A percentile compares a stretch with the other conserved stretches of the same genome.
Evolutionary conservation across 2,329 filamentous ascomycete species (phyloP).

Genomic region (Aspergillus amoenus): DNA sequence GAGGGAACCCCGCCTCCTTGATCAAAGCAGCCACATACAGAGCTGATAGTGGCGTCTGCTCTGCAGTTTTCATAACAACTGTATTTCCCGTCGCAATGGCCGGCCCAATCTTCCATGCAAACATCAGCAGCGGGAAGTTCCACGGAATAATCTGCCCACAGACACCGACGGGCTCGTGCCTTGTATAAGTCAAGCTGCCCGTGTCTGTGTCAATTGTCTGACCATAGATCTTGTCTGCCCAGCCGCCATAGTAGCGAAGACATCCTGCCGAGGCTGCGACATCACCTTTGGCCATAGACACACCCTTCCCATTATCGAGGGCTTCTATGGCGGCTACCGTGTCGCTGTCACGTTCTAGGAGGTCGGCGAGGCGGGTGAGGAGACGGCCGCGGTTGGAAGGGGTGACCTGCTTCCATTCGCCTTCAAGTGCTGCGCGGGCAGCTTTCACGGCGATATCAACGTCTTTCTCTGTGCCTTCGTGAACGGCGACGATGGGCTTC

Average conservation of each 20-base stretch:
- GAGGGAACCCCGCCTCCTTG: slow-evolving; percentile 57
- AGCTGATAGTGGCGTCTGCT: slow-evolving; percentile 65
- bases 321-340: slow-evolving; percentile 30
- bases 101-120: slow-evolving; percentile 78
- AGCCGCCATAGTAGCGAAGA: slow-evolving; percentile 78
- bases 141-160: slow-evolving; percentile 80
- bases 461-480: slow-evolving; percentile 32
- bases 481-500: slow-evolving; percentile 28
- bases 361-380: slow-evolving; percentile 25
- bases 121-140: slow-evolving; percentile 82
- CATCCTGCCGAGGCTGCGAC: slow-evolving; percentile 63
- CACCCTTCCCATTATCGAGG: slow-evolving; percentile 30
- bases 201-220: slow-evolving; percentile 72
- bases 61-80: slow-evolving; percentile 60
- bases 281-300: slow-evolving; percentile 47
- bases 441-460: slow-evolving; percentile 32
- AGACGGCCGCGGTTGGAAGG: slow-evolving; percentile 23
- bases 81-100: slow-evolving; percentile 59
- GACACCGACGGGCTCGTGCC: slow-evolving; percentile 71
- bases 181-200: slow-evolving; percentile 75
- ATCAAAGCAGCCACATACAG: slow-evolving; percentile 51
- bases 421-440: slow-evolving; percentile 29
- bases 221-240: slow-evolving; percentile 83
- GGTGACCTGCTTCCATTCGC: slow-evolving; percentile 24
- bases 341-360: slow-evolving; percentile 25